phyloP scores from a whole-genome alignment of 73 alveolate genomes.

The Tetrahymena thermophila region DNA sequence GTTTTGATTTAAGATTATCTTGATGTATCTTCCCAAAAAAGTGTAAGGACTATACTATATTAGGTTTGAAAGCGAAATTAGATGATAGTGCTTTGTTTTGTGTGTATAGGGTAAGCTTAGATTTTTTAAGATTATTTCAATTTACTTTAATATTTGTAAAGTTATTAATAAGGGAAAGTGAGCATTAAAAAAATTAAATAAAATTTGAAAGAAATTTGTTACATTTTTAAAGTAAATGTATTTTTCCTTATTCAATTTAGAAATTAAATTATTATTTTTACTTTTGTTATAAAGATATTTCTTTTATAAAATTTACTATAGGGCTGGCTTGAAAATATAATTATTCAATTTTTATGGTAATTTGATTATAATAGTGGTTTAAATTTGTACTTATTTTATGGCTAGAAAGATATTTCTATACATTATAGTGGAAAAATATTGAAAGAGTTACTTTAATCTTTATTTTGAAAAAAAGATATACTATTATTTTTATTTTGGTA shows the following conservation, averaged over 20 bases:
- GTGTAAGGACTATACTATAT: not conserved
- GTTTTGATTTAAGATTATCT: too few species aligned
- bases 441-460: too few species aligned
- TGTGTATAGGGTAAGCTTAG: not conserved
- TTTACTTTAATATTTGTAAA: not conserved
- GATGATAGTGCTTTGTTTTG: not conserved
- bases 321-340: not conserved
- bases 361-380: not conserved
- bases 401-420: not conserved
- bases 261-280: too few species aligned
- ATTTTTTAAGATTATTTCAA: too few species aligned
- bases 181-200: too few species aligned
- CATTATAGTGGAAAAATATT: not conserved
- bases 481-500: too few species aligned
- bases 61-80: too few species aligned
- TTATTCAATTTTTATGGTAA: too few species aligned
- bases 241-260: not conserved
- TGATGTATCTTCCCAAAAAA: too few species aligned
- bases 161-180: not conserved
- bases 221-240: not conserved
- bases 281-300: not conserved
- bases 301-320: not conserved
- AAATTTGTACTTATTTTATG: not conserved
- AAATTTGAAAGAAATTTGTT: not conserved
- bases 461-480: too few species aligned